These are phyloP conservation scores for Chytriomyces sp. DNA, from an alignment of 192 early-diverging fungal species.

Conservation along the genomic window DNA sequence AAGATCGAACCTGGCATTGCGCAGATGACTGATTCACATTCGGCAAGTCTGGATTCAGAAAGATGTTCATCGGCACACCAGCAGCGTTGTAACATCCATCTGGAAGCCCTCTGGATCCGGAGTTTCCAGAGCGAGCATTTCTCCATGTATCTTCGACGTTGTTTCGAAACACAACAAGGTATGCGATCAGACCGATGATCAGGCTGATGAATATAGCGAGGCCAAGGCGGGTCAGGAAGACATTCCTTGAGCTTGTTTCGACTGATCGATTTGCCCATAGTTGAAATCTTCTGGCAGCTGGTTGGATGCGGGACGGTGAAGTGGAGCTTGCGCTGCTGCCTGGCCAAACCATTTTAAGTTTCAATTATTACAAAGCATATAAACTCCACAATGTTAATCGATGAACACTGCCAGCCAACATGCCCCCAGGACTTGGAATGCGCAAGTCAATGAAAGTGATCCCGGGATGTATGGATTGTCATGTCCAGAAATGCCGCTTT, in stretches of 20 bases:
- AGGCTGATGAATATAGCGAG: not conserved
- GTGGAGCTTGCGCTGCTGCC: no score
- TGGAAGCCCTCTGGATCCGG: not conserved
- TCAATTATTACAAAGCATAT: no score
- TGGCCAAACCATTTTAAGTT: no score
- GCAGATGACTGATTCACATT: not conserved
- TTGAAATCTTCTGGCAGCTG: no score
- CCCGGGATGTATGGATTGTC: no score
- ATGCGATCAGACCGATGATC: not conserved
- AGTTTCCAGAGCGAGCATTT: not conserved
- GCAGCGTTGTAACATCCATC: slow-evolving; percentile 18
- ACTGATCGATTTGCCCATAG: no score
- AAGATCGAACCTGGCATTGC: not conserved
- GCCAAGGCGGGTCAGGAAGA: not conserved
- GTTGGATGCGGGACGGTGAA: no score
- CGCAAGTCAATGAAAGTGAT: no score
- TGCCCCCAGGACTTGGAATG: no score
- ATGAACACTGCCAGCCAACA: not conserved
- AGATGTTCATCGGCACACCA: not conserved
- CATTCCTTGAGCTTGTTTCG: no score
- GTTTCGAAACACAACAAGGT: not conserved
- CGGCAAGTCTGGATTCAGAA: not conserved
- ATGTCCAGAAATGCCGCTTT: no score
- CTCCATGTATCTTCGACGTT: not conserved
- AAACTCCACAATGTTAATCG: no score